These are phyloP conservation scores for Candida orba DNA, from an alignment of 805 yeast genomes.

Conservation along the genomic window DNA sequence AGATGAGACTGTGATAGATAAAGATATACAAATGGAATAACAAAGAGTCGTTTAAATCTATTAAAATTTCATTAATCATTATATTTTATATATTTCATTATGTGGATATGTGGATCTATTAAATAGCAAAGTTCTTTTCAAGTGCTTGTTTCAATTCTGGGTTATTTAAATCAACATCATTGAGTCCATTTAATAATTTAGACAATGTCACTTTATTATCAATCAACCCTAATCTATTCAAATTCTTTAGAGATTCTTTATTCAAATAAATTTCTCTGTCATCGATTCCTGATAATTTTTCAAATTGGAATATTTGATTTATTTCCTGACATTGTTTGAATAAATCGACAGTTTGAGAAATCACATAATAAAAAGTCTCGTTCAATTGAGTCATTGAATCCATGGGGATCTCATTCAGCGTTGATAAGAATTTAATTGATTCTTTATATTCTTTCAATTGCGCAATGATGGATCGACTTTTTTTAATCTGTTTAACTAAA, in stretches of 20 bases:
- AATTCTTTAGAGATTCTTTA: constrained; percentile 30
- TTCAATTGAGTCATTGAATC: constrained; percentile 21
- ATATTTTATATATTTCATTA: not conserved
- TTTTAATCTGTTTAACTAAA: constrained; percentile 32
- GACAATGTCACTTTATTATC: constrained; percentile 19
- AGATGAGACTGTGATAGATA: not conserved
- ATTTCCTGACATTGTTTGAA: constrained; percentile 12
- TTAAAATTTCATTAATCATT: not conserved
- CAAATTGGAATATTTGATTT: constrained; percentile 1
- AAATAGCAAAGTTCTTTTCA: constrained; percentile 14
- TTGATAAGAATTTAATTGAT: constrained; percentile 25
- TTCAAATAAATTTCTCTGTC: constrained; percentile 34
- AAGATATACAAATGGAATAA: not conserved
- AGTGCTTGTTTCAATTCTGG: constrained; percentile 15
- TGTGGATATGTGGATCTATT: too few relatives aligned
- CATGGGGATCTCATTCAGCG: constrained; percentile 2
- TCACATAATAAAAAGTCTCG: constrained; percentile 38
- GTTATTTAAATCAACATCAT: constrained; percentile 16
- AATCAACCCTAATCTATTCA: constrained; percentile 20
- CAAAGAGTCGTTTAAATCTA: not conserved
- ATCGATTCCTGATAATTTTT: constrained; percentile 9
- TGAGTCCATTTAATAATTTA: constrained; percentile 15
- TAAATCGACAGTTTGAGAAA: constrained; percentile 34
- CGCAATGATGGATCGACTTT: constrained; percentile 30
- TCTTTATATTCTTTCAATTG: constrained; percentile 28